These are phyloP conservation scores for Magnusiomyces suaveolens DNA, from an alignment of 1,139 yeast species.

Conservation along the genomic window DNA sequence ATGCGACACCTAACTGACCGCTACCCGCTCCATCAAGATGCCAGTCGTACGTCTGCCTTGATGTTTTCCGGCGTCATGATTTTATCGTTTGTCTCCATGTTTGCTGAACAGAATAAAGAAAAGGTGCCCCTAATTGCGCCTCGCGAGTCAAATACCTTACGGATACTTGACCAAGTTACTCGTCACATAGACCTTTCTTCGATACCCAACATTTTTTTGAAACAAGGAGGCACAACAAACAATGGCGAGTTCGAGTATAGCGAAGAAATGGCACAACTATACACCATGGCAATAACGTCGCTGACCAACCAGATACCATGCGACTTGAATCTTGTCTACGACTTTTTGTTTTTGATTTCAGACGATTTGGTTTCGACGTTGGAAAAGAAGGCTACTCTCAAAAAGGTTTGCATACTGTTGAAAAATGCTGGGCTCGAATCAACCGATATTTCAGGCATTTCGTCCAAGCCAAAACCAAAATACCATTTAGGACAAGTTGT, in stretches of 20 bases:
- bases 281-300: conserved; percentile 6
- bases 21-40: conserved; percentile 4
- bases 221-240: not conserved
- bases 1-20: conserved; percentile 2
- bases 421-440: not conserved
- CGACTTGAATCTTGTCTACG: conserved; percentile 5
- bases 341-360: conserved; percentile 8
- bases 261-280: conserved; percentile 4
- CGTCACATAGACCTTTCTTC: not conserved
- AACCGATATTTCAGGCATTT: not conserved
- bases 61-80: conserved; percentile 3
- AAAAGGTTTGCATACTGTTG: not conserved
- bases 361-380: not conserved
- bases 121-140: not conserved
- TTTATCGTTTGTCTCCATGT: not conserved
- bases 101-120: not conserved
- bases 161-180: not conserved
- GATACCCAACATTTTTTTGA: not conserved
- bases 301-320: conserved; percentile 7
- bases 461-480: not conserved
- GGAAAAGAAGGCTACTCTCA: conserved; percentile 2
- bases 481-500: conserved; percentile 7
- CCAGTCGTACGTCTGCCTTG: not conserved
- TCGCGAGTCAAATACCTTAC: not conserved
- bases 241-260: not conserved